Conservation (phyloP, 805 yeast species). For the Saturnispora dispora region DNA sequence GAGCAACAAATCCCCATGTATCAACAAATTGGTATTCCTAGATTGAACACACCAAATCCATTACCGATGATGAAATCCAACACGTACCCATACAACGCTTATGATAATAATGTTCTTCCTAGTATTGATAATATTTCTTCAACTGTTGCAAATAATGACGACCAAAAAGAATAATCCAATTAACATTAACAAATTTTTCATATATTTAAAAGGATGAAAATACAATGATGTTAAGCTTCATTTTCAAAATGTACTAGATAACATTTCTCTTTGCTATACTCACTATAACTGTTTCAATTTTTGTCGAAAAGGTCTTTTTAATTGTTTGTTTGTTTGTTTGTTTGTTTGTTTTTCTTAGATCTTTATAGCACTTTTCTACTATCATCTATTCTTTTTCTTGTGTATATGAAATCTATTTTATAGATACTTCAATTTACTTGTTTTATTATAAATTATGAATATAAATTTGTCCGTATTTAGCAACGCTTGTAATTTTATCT, state of each 20-base stretch:
- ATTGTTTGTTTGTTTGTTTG: background rate
- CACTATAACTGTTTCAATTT: background rate
- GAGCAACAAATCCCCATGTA: background rate
- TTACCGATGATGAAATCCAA: background rate
- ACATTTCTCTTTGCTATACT: background rate
- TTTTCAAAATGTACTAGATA: background rate
- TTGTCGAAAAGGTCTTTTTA: background rate
- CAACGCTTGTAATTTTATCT: conserved; percentile 8
- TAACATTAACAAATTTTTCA: background rate
- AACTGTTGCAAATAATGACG: background rate
- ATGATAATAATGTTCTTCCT: background rate
- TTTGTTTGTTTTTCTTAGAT: background rate
- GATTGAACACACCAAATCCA: conserved; percentile 1
- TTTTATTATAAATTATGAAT: background rate
- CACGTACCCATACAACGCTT: background rate
- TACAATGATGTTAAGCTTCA: background rate
- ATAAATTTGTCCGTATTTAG: conserved; percentile 8
- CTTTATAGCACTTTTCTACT: background rate
- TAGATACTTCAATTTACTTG: background rate
- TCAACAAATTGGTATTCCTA: background rate
- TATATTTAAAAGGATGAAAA: background rate
- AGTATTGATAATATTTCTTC: background rate
- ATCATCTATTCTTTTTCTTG: background rate
- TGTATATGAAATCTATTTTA: background rate
- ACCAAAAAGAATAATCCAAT: background rate